Conservation (phyloP, 164 flowering plant species). For the Liquidambar formosana region DNA sequence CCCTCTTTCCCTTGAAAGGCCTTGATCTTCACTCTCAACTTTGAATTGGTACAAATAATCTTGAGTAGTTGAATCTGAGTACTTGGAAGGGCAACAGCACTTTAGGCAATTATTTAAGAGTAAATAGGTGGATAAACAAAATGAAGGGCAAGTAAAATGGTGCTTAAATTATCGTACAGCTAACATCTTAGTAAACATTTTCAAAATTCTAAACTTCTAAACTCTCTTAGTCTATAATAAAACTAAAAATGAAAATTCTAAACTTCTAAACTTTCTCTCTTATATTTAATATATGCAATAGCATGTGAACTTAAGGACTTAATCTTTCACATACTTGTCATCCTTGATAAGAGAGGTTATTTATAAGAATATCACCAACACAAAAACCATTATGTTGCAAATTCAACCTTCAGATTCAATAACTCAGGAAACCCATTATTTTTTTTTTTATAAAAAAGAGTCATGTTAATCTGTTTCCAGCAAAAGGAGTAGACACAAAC, state of each 20-base stretch:
- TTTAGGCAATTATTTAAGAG: neutral
- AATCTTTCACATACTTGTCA: neutral
- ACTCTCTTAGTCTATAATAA: too few species aligned
- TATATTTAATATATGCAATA: too few species aligned
- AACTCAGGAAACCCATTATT: neutral
- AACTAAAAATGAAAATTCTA: neutral
- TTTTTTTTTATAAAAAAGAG: too few species aligned
- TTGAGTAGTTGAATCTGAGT: conserved; percentile 27
- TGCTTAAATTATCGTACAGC: neutral
- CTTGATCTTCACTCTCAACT: conserved; percentile 25
- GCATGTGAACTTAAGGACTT: neutral
- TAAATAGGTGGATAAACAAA: neutral
- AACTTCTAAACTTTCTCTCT: too few species aligned
- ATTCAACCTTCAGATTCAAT: neutral
- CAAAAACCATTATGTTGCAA: neutral
- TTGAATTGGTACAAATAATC: conserved; percentile 20
- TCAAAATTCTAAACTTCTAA: conserved; percentile 2
- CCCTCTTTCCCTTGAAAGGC: conserved; percentile 38
- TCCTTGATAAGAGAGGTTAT: neutral
- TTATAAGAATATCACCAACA: neutral
- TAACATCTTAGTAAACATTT: neutral
- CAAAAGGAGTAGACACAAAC: too few species aligned
- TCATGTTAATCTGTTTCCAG: too few species aligned
- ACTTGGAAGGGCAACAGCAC: conserved; percentile 4
- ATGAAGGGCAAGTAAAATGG: neutral